These are phyloP conservation scores for Penicillium egyptiacum DNA, from an alignment of 495 filamentous ascomycete genomes.

Conservation along the genomic window DNA sequence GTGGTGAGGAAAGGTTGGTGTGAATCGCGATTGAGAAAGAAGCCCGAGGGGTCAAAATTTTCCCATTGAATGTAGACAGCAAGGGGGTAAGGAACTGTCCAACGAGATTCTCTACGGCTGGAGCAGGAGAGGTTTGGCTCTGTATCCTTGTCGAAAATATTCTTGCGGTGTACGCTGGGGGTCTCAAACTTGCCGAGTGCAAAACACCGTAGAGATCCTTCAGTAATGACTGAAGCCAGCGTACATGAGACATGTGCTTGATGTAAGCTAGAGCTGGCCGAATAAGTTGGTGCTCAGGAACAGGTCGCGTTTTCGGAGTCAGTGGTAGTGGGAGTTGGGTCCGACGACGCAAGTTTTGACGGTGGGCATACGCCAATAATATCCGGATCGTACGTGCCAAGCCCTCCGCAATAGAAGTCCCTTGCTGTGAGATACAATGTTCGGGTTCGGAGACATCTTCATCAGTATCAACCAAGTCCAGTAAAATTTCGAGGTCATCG, in stretches of 20 bases:
- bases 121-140: constrained; percentile 1
- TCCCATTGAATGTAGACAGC: constrained; percentile 43
- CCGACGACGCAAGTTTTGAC: constrained; percentile 62
- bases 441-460: constrained; percentile 26
- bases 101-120: constrained; percentile 42
- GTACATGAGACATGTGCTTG: constrained; percentile 54
- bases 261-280: constrained; percentile 64
- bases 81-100: constrained; percentile 42
- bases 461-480: constrained; percentile 66
- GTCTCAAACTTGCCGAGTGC: constrained; percentile 40
- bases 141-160: constrained; percentile 32
- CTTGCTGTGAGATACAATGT: constrained; percentile 13
- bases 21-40: constrained; percentile 46
- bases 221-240: constrained; percentile 42
- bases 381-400: constrained; percentile 62
- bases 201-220: constrained; percentile 36
- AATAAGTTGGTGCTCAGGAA: constrained; percentile 60
- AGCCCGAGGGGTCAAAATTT: constrained; percentile 34
- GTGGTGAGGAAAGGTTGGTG: constrained; percentile 44
- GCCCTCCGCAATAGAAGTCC: constrained; percentile 52
- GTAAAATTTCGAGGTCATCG: constrained; percentile 52
- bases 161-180: constrained; percentile 32
- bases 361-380: constrained; percentile 70
- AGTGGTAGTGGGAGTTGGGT: constrained; percentile 61
- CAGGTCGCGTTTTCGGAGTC: constrained; percentile 46